A percentile compares a stretch with the other conserved stretches of the same genome.
Evolutionary conservation across 177 flowering plant species (phyloP).

Genomic region (Tripterygium wilfordii): DNA sequence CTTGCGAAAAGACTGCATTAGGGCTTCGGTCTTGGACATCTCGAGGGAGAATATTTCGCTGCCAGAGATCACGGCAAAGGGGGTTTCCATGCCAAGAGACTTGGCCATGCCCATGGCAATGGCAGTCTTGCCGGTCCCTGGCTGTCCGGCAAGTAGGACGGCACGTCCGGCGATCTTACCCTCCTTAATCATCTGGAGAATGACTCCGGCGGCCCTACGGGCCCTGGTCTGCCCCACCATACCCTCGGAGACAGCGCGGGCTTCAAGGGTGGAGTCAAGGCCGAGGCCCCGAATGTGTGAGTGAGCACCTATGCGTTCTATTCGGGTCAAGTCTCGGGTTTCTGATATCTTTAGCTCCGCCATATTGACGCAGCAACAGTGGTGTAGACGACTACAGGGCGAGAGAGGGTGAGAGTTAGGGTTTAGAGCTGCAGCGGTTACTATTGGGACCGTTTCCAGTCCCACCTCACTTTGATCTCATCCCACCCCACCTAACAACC

Average conservation of each 20-base stretch:
- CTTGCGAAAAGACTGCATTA: constrained; percentile 73
- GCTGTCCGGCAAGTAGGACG: constrained; percentile 84
- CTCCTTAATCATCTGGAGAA: constrained; percentile 82
- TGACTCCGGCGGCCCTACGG: constrained; percentile 87
- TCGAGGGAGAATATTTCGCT: constrained; percentile 90
- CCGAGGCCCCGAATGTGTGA: constrained; percentile 98
- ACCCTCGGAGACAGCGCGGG: constrained; percentile 74
- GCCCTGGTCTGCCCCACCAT: constrained; percentile 88
- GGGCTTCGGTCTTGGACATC: constrained; percentile 88
- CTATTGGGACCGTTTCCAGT: too few relatives aligned
- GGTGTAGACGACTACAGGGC: too few relatives aligned
- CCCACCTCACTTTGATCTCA: too few relatives aligned
- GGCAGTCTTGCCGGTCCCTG: constrained; percentile 93
- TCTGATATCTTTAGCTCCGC: constrained; percentile 84
- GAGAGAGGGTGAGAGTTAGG: too few relatives aligned
- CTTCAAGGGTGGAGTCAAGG: constrained; percentile 76
- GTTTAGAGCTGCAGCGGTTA: too few relatives aligned
- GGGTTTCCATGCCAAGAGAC: constrained; percentile 80
- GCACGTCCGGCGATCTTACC: constrained; percentile 90
- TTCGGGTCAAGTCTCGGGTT: constrained; percentile 79
- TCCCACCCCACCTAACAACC: too few relatives aligned
- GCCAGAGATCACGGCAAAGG: constrained; percentile 84
- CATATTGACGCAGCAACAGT: too few relatives aligned
- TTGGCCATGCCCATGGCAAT: constrained; percentile 95
- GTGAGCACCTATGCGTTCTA: constrained; percentile 96